phyloP scores from a whole-genome alignment of 2,329 filamentous ascomycete genomes.

The Paecilomyces fulvus region DNA sequence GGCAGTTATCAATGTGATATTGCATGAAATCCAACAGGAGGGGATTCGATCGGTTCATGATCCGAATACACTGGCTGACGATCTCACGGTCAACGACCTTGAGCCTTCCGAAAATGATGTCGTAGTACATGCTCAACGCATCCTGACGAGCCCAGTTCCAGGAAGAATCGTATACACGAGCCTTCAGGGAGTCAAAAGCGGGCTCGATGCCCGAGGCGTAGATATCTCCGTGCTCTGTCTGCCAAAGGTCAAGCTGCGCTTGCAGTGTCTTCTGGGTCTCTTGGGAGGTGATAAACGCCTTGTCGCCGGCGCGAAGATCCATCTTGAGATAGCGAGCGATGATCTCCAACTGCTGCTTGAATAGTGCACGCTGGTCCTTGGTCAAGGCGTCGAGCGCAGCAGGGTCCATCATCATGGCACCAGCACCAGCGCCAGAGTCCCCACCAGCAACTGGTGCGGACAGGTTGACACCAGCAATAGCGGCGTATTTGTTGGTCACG shows the following conservation, averaged over 20 bases:
- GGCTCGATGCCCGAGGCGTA: constrained; percentile 93
- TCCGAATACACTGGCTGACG: constrained; percentile 94
- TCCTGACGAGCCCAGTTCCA: constrained; percentile 99
- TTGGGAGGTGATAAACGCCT: constrained; percentile 75
- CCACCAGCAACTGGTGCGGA: constrained; percentile 63
- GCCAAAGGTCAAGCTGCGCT: constrained; percentile 90
- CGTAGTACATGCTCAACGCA: constrained; percentile 96
- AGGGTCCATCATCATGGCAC: constrained; percentile 99
- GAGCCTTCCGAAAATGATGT: constrained; percentile 94
- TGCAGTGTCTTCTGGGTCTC: constrained; percentile 83
- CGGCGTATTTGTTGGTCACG: constrained; percentile 80
- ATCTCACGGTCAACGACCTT: constrained; percentile 94
- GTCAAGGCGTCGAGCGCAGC: constrained; percentile 93
- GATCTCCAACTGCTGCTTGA: constrained; percentile 96
- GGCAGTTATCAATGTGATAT: constrained; percentile 98
- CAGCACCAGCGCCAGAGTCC: constrained; percentile 60
- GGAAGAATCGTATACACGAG: constrained; percentile 91
- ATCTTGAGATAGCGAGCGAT: constrained; percentile 95
- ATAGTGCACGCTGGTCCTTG: constrained; percentile 89
- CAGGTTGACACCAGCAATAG: constrained; percentile 72
- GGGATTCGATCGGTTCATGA: constrained; percentile 98
- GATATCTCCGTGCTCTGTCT: constrained; percentile 88
- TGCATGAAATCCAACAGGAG: constrained; percentile 98
- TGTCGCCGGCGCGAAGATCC: constrained; percentile 93
- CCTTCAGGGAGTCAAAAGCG: constrained; percentile 86